Evolutionary conservation across 139 green algal species (phyloP).

Genomic region (Volvox africanus): DNA sequence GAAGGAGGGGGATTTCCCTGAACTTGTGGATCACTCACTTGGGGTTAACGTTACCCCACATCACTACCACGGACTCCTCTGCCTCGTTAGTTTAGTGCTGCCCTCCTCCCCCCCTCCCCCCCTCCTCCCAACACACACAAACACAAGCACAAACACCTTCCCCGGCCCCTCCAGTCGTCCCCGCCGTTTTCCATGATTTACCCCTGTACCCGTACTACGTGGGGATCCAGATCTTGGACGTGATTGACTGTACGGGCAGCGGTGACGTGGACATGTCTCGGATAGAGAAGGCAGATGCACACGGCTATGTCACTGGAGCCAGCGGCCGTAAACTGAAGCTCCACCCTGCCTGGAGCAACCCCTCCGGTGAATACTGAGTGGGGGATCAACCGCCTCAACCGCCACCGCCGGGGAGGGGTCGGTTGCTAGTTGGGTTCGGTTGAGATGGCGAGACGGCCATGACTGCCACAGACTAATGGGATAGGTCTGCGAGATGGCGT

Average conservation of each 20-base stretch:
- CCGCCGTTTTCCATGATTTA: neutral
- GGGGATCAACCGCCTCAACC: neutral
- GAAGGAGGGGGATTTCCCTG: too few relatives aligned
- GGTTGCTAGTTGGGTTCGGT: too few relatives aligned
- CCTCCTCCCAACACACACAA: neutral
- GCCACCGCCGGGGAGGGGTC: too few relatives aligned
- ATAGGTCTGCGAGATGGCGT: too few relatives aligned
- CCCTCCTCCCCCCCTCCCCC: too few relatives aligned
- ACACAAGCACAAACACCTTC: too few relatives aligned
- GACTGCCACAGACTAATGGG: too few relatives aligned
- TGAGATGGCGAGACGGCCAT: too few relatives aligned
- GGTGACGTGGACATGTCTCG: constrained; percentile 90
- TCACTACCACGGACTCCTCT: too few relatives aligned
- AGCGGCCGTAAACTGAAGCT: constrained; percentile 71
- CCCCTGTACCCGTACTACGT: neutral
- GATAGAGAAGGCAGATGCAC: constrained; percentile 69
- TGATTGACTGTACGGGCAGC: constrained; percentile 89
- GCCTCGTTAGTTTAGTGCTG: too few relatives aligned
- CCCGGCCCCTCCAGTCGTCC: neutral
- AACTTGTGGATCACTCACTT: too few relatives aligned
- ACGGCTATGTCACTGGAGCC: constrained; percentile 75
- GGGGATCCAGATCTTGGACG: constrained; percentile 73
- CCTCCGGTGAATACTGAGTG: constrained; percentile 57
- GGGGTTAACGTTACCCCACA: too few relatives aligned
- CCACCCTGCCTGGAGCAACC: constrained; percentile 89